phyloP scores from a whole-genome alignment of 73 alveolate genomes.

The Stentor roeselii region DNA sequence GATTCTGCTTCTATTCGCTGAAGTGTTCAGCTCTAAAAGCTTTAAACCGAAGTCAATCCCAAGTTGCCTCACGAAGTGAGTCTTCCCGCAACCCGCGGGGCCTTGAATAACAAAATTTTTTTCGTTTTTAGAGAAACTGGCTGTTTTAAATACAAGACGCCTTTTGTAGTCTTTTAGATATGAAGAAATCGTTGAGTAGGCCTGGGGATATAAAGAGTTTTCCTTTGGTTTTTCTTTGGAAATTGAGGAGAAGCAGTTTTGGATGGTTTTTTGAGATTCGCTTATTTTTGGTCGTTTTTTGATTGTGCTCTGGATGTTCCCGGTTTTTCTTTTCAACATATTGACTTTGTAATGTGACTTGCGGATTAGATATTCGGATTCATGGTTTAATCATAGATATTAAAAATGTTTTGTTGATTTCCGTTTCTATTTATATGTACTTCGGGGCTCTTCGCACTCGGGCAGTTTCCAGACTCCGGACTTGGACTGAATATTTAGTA shows the following conservation, averaged over 20 bases:
- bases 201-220: background rate
- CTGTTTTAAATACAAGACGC: background rate
- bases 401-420: too few relatives aligned
- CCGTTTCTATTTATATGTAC: too few relatives aligned
- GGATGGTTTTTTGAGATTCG: background rate
- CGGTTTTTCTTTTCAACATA: constrained; percentile 25
- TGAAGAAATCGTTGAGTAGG: background rate
- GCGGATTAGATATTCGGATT: background rate
- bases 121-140: background rate
- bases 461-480: constrained; percentile 15
- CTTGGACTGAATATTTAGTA: background rate
- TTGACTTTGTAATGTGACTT: background rate
- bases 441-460: too few relatives aligned
- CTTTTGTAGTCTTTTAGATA: constrained; percentile 1
- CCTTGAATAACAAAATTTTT: constrained; percentile 6
- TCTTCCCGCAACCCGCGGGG: constrained; percentile 7
- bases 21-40: background rate
- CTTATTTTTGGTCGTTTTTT: background rate
- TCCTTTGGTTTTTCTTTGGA: background rate
- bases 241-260: background rate
- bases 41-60: background rate
- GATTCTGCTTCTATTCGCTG: background rate
- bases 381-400: background rate
- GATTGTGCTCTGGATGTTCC: background rate
- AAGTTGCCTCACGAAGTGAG: background rate